A percentile compares a stretch with the other conserved stretches of the same genome.
phyloP scores from a whole-genome alignment of 2,329 filamentous ascomycete genomes.

The Colletotrichum shisoi region DNA sequence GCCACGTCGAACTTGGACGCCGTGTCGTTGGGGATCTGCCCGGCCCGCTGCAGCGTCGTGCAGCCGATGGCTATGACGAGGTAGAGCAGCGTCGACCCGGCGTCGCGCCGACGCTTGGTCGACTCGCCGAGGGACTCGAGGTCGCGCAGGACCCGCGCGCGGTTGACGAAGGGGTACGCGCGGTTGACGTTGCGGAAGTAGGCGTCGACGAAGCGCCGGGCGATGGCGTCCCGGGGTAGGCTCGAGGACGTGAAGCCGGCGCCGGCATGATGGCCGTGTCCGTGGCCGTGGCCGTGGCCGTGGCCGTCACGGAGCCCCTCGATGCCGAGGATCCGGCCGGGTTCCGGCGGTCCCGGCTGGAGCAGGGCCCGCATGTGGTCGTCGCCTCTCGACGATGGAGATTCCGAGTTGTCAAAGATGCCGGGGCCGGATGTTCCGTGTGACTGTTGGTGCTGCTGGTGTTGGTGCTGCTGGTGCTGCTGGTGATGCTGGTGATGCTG shows the following conservation, averaged over 20 bases:
- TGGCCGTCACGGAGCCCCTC: slow-evolving; percentile 26
- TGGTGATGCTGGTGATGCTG: background rate
- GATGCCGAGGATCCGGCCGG: slow-evolving; percentile 26
- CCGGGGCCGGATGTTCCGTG: no score
- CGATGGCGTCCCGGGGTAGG: slow-evolving; percentile 43
- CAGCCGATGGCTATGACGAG: slow-evolving; percentile 58
- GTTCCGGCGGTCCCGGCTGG: slow-evolving; percentile 22
- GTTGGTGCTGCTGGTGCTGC: no score
- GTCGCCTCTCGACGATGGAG: slow-evolving; percentile 23
- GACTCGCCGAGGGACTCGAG: slow-evolving; percentile 46
- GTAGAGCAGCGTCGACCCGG: slow-evolving; percentile 51
- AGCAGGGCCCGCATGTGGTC: slow-evolving; percentile 31
- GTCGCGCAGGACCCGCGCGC: slow-evolving; percentile 47
- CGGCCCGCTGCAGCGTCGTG: slow-evolving; percentile 54
- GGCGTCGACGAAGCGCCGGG: slow-evolving; percentile 52
- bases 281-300: background rate
- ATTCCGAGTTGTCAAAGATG: slow-evolving; percentile 8
- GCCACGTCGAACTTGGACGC: slow-evolving; percentile 49
- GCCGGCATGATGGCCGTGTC: no score
- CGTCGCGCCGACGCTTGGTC: slow-evolving; percentile 42
- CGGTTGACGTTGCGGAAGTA: slow-evolving; percentile 57
- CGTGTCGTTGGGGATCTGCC: slow-evolving; percentile 49
- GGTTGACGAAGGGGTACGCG: slow-evolving; percentile 56
- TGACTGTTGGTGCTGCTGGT: no score
- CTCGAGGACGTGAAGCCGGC: slow-evolving; percentile 24